Conservation (phyloP, 352 stramenopile genomes). For the Thalassiosira ordinaria region DNA sequence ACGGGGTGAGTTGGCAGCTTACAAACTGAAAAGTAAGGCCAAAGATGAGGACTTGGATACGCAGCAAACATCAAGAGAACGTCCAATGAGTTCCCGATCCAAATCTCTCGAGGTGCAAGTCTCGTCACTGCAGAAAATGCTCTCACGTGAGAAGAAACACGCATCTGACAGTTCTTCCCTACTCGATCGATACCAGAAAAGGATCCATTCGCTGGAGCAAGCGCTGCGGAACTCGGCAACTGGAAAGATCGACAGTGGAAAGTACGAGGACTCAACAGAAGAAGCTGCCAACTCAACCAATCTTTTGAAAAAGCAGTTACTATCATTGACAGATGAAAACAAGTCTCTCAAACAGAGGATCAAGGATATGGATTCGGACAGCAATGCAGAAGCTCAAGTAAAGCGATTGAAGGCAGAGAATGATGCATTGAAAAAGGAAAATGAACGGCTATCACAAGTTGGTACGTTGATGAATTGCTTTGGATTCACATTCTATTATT, state of each 20-base stretch:
- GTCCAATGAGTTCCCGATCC: conserved; percentile 4
- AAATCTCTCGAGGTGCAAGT: conserved; percentile 34
- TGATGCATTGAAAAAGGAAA: conserved; percentile 40
- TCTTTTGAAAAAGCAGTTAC: conserved; percentile 20
- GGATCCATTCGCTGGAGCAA: conserved; percentile 36
- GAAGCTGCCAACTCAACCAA: not conserved
- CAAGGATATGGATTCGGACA: conserved; percentile 19
- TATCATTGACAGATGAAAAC: conserved; percentile 39
- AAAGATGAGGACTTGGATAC: conserved; percentile 10
- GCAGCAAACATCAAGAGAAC: conserved; percentile 14
- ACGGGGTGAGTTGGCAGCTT: conserved; percentile 33
- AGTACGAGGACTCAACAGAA: not conserved
- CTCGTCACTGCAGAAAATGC: conserved; percentile 25
- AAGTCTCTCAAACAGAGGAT: conserved; percentile 29
- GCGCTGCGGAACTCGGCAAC: conserved; percentile 20
- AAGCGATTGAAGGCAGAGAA: conserved; percentile 35
- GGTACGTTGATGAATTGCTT: too few species aligned
- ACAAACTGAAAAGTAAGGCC: conserved; percentile 25
- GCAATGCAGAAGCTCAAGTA: conserved; percentile 18
- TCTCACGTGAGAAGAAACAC: conserved; percentile 43
- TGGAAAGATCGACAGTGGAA: not conserved
- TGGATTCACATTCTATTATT: too few species aligned
- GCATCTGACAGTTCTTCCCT: conserved; percentile 19
- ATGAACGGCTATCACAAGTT: conserved; percentile 43
- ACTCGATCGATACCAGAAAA: conserved; percentile 41